Base-by-base conservation (phyloP, 148 eudicot species). In the Amaranthus hypochondriacus region DNA sequence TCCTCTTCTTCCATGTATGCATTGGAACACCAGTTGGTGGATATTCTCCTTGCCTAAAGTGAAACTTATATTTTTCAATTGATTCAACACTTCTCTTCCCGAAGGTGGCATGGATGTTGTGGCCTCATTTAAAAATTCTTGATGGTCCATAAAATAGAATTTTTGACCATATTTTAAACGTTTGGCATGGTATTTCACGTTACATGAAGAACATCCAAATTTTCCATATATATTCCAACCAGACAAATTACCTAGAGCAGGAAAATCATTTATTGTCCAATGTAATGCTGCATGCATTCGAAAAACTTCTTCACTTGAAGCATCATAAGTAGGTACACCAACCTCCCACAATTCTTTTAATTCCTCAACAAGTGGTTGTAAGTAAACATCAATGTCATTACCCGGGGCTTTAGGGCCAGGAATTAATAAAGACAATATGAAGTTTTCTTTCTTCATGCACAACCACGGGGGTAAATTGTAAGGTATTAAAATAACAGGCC, bases 201-300 rank as follows among this genome's bases (percentile, higher is more conserved):
- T 68, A 5, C 71, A 68, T 18, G 7, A 49, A 3, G 71, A 46
- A 52, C 70, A 49, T 13, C 56, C 56, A 8, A 68, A 50, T 8
- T 28, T 68, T 3, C 71, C 71, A n/a, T 2, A 4, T 4, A 7
- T 57, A 13, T 12, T n/a, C 71, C 71, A 68, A 6, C 57, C 71
- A 4, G 46, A 50, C 5, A 68, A 18, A 56, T 50, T 51, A 2
- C 71, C 71, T 7, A 50, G 52, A 6, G 71, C 71, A 1, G 71
- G 71, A 28, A 50, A 68, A 51, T 68, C 71, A 15, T 57, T 50
- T 9, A 68, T 51, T 2, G 71, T 68, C 71, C 71, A 68, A 4
- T 50, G 10, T 18, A 51, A 8, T 2, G 57, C 46, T 2, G 57
- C 71, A 6, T 9, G 18, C 57, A 68, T 15, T 28, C 6, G 18